phyloP scores from a whole-genome alignment of 1,284 basidiomycete genomes.

The Leccinum insolens region DNA sequence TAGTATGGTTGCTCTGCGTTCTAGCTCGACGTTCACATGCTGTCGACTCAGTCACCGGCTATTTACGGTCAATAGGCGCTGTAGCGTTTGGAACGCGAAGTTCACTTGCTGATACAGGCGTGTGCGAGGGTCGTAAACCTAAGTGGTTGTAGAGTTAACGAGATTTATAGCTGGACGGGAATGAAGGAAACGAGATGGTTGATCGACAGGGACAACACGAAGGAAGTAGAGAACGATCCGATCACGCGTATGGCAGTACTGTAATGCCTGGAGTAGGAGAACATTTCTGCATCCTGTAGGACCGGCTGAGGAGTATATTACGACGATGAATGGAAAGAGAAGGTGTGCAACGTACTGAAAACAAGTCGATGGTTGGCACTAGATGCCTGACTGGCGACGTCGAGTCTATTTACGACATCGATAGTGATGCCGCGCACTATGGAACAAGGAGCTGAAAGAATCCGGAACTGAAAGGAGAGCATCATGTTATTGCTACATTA shows the following conservation, averaged over 20 bases:
- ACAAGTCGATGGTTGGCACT: conserved; percentile 51
- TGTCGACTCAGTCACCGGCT: conserved; percentile 36
- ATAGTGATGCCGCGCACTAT: conserved; percentile 69
- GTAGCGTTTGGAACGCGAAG: conserved; percentile 61
- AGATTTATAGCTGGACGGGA: conserved; percentile 58
- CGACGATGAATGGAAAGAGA: background rate
- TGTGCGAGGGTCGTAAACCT: conserved; percentile 75
- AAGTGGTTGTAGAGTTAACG: conserved; percentile 79
- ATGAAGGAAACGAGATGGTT: background rate
- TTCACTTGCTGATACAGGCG: conserved; percentile 81
- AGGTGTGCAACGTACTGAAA: conserved; percentile 52
- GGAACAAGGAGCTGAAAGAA: conserved; percentile 65
- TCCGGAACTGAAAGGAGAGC: conserved; percentile 53
- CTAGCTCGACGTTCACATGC: conserved; percentile 48
- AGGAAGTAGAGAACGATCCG: conserved; percentile 93
- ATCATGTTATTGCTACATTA: background rate
- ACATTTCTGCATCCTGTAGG: conserved; percentile 82
- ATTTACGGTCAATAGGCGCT: conserved; percentile 64
- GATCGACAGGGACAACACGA: conserved; percentile 16
- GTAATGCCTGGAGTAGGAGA: conserved; percentile 78
- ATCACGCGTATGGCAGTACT: conserved; percentile 68
- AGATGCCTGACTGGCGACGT: conserved; percentile 48
- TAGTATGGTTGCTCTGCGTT: conserved; percentile 48
- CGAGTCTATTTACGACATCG: conserved; percentile 50
- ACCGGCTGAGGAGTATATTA: conserved; percentile 57